phyloP scores from a whole-genome alignment of 2,329 filamentous ascomycete genomes.

The Penicillium sp. region DNA sequence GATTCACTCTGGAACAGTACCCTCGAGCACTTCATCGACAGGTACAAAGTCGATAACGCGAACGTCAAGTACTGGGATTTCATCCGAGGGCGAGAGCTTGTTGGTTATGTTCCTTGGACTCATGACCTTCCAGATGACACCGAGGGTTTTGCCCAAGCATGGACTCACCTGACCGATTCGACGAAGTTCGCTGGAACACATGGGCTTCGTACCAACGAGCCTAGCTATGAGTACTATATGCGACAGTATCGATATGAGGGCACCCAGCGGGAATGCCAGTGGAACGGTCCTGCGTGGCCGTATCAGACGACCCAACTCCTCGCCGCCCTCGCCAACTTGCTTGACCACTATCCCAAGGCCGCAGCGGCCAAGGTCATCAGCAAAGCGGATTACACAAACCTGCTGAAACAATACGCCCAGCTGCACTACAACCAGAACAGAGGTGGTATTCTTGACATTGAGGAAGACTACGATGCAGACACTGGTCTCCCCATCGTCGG shows the following conservation, averaged over 20 bases:
- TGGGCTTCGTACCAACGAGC: slow-evolving; percentile 47
- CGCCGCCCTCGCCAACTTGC: slow-evolving; percentile 44
- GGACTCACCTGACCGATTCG: slow-evolving; percentile 32
- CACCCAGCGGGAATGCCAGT: slow-evolving; percentile 43
- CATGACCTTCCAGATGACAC: slow-evolving; percentile 46
- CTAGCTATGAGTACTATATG: slow-evolving; percentile 50
- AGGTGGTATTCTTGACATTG: slow-evolving; percentile 37
- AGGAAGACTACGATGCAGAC: slow-evolving; percentile 49
- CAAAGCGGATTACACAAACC: slow-evolving; percentile 37
- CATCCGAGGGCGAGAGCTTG: slow-evolving; percentile 47
- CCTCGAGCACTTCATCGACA: slow-evolving; percentile 48
- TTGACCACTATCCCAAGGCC: slow-evolving; percentile 43
- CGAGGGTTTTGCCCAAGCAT: slow-evolving; percentile 33
- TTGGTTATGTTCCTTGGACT: slow-evolving; percentile 47
- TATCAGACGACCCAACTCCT: slow-evolving; percentile 47
- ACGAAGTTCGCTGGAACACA: slow-evolving; percentile 36
- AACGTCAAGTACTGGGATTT: slow-evolving; percentile 37
- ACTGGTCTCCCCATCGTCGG: slow-evolving; percentile 46
- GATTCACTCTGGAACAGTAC: slow-evolving; percentile 47
- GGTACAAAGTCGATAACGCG: slow-evolving; percentile 41
- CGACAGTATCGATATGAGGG: slow-evolving; percentile 35
- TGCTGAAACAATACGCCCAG: slow-evolving; percentile 43
- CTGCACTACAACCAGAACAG: slow-evolving; percentile 40
- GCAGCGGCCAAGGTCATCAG: slow-evolving; percentile 13
- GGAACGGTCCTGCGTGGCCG: slow-evolving; percentile 50